Base-by-base conservation (phyloP, 1,284 basidiomycete genomes). In the Lentinula novae-zelandiae region DNA sequence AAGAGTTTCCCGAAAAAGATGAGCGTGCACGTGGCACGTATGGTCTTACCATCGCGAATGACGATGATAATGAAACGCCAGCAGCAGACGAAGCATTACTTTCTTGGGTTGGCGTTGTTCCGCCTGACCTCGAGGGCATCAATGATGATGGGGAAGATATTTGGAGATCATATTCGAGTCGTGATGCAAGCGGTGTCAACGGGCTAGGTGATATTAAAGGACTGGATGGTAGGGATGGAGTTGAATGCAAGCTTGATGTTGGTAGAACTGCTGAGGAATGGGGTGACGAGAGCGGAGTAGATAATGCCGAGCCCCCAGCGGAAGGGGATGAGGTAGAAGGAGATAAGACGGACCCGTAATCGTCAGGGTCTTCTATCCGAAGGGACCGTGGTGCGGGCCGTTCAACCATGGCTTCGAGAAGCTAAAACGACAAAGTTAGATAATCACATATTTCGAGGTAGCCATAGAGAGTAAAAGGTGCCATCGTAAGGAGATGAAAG, bases 341-440 rank as follows among this genome's bases (percentile, higher is more conserved):
- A 20, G 44, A 27, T 20, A 27, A 46, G 9, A 12, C 15, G 20
- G 33, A 15, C 8, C 51, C 82, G 66, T 81, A 86, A 42, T 85
- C 85, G 56, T 89, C 85, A 20, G 82, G 22, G 34, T 56, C 54
- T 36, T 56, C 54, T 33, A 56, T 22, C 5, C 71, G 22, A 5
- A 80, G 62, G 1, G 76, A 74, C 31, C 87, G 81, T 3, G 86
- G 86, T 27, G 86, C 82, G 4, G 83, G 83, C 12, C 83, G 78
- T 68, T 84, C 82, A 4, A 85, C 83, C 77, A 84, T 82, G 2
- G 83, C 84, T 69, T 86, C 86, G 13, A 87, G 73, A 15, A 81
- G 73, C 78, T 78, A 55, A 38, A 57, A 31, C 55, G 60, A 42
- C 9, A 27, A 27, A 27, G 56, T 39, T 57, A 10, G 31, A 54